Percentiles rank a stretch among this genome's conserved stretches.
These are phyloP conservation scores for Pythium sp. DNA, from an alignment of 352 stramenopile species.

Conservation along the genomic window DNA sequence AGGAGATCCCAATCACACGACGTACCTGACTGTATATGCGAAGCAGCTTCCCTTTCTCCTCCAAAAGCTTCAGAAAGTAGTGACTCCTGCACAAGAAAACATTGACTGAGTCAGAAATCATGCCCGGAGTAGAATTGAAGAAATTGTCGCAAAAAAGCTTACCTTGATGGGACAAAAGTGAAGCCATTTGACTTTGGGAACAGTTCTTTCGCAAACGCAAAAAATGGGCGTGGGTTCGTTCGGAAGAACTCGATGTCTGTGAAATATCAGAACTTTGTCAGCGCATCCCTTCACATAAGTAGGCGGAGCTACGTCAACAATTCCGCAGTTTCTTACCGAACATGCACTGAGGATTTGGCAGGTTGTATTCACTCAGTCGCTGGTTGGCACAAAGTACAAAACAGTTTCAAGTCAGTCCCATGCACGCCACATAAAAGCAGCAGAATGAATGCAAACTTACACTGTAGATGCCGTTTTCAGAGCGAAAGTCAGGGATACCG, in stretches of 20 bases:
- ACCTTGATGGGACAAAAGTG: conserved; percentile 77
- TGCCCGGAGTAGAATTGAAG: neutral
- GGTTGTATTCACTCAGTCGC: conserved; percentile 77
- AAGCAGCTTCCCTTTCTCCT: conserved; percentile 91
- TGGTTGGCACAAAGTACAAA: conserved; percentile 19
- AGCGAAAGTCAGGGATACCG: conserved; percentile 99
- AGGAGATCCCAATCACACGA: neutral
- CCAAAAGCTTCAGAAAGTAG: conserved; percentile 93
- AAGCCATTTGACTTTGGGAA: conserved; percentile 81
- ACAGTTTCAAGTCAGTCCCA: neutral
- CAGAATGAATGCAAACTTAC: conserved; percentile 40
- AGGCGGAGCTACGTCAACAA: neutral
- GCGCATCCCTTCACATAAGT: neutral
- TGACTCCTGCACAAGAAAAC: conserved; percentile 71
- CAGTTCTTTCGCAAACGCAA: conserved; percentile 92
- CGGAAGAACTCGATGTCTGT: conserved; percentile 97
- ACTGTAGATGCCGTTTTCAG: conserved; percentile 89
- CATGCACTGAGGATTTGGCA: conserved; percentile 86
- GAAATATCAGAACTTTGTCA: conserved; percentile 6
- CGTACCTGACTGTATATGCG: conserved; percentile 89
- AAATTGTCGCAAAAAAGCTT: neutral
- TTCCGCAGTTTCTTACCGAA: conserved; percentile 43
- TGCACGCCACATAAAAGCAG: neutral
- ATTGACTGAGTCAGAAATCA: neutral
- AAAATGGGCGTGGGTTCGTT: conserved; percentile 96